Percentiles rank a stretch among this genome's conserved stretches.
phyloP scores from a whole-genome alignment of 345 rosid species.

The Hevea brasiliensis region DNA sequence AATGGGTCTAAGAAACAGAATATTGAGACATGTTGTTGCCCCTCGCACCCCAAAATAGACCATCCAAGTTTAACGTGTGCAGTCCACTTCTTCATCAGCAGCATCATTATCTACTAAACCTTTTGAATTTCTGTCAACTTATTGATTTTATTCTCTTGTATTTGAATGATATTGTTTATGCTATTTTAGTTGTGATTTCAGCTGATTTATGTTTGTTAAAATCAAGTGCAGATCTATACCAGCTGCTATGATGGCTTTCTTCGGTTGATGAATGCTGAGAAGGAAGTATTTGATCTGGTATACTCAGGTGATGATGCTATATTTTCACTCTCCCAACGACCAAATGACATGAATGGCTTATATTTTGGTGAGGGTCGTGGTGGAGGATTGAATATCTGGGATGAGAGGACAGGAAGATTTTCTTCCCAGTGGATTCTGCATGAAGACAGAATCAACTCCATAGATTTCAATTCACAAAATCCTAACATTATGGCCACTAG shows the following conservation, averaged over 20 bases:
- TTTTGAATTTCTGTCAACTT: not conserved
- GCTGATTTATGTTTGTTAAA: constrained; percentile 1
- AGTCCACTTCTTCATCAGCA: not conserved
- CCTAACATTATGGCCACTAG: constrained; percentile 71
- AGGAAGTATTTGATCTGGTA: constrained; percentile 63
- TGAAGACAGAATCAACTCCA: constrained; percentile 64
- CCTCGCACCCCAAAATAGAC: not conserved
- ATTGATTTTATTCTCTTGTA: not conserved
- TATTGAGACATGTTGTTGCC: not conserved
- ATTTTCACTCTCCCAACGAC: constrained; percentile 58
- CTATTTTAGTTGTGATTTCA: not conserved
- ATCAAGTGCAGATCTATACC: constrained; percentile 51
- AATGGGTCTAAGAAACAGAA: not conserved
- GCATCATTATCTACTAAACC: not conserved
- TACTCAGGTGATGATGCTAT: constrained; percentile 49
- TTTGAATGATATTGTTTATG: not conserved
- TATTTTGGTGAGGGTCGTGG: constrained; percentile 56
- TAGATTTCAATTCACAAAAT: constrained; percentile 66
- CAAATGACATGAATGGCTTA: constrained; percentile 47
- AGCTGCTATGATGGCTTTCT: constrained; percentile 73
- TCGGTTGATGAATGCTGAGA: constrained; percentile 76
- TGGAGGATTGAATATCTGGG: constrained; percentile 59
- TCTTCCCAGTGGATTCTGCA: constrained; percentile 54
- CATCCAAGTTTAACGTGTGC: not conserved
- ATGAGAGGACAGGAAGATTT: constrained; percentile 57